These are phyloP conservation scores for Typha latifolia DNA, from an alignment of 176 grass and related monocot genomes.

Conservation along the genomic window DNA sequence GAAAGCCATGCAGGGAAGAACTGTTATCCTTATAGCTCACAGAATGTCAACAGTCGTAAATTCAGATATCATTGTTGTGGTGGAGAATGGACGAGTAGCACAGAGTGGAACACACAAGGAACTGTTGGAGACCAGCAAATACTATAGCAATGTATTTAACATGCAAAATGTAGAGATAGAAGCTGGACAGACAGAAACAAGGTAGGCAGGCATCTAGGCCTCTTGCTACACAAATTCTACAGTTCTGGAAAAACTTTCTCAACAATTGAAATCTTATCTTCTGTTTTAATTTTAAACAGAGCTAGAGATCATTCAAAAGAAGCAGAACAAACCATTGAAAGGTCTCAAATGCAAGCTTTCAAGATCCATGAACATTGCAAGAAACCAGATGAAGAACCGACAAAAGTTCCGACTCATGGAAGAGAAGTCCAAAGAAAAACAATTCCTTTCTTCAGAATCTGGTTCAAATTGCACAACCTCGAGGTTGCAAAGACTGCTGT, in stretches of 20 bases:
- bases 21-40: constrained; percentile 56
- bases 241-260: background rate
- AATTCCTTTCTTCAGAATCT: constrained; percentile 46
- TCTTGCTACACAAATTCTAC: background rate
- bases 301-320: constrained; percentile 21
- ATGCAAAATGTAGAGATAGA: constrained; percentile 46
- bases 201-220: constrained; percentile 15
- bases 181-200: constrained; percentile 16
- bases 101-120: constrained; percentile 42
- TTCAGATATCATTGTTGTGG: constrained; percentile 45
- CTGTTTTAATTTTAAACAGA: constrained; percentile 27
- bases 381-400: constrained; percentile 5
- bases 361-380: constrained; percentile 24
- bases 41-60: constrained; percentile 50
- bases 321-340: constrained; percentile 9
- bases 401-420: constrained; percentile 5
- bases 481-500: constrained; percentile 40
- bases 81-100: constrained; percentile 48
- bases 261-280: background rate
- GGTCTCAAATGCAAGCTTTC: constrained; percentile 13
- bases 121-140: constrained; percentile 35
- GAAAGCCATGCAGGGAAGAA: constrained; percentile 43
- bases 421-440: constrained; percentile 12
- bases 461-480: constrained; percentile 40
- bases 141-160: constrained; percentile 35